Base-by-base conservation (phyloP, 2,329 filamentous ascomycete genomes). In the Tolypocladium endophyticum region DNA sequence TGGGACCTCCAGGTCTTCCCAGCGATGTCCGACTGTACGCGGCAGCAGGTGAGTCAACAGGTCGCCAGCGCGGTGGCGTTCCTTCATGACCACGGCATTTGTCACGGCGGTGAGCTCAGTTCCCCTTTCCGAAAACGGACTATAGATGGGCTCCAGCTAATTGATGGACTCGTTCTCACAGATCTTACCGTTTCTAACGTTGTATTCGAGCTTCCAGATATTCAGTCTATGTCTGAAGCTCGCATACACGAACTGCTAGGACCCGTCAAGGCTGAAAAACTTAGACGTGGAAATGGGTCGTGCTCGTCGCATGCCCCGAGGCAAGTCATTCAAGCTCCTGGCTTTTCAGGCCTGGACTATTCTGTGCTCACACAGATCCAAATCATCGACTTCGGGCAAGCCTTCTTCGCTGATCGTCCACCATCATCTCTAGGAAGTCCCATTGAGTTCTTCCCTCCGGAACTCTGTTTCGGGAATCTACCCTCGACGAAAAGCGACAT, bases 401-500 rank as follows among this genome's bases (percentile, higher is more conserved):
- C 54, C 30, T 61, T 61, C 59, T 57, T 61, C 41, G 36, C 35
- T 54, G 54, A 61, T 57, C 25, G 23, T 4, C 59, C 59, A 54
- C 59, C 59, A 16, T 9, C 36, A 9, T 61, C 59, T 14, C 57
- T 61, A 8, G 59, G 57, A 45, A 18, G 45, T 36, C 59, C 59
- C 4, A 58, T 61, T 45, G 59, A 61, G 25, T 61, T 58, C 28
- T 61, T 59, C 33, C 59, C 59, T 14, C 59, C 59, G 5, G 59
- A 61, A 45, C 59, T 61, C 43, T 61, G 59, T 28, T 61, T 61
- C 43, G 54, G 59, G 36, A 57, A 61, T 50, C 35, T 54, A n/a
- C 59, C 59, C 9, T 61, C 59, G 33, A 38, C 47, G 4, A 56
- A 61, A 59, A 61, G 59, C 52, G 59, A 61, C 28, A 14, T 61